Conservation (phyloP, 371 early-diverging fungal genomes). For the Conidiobolus coronatus region DNA sequence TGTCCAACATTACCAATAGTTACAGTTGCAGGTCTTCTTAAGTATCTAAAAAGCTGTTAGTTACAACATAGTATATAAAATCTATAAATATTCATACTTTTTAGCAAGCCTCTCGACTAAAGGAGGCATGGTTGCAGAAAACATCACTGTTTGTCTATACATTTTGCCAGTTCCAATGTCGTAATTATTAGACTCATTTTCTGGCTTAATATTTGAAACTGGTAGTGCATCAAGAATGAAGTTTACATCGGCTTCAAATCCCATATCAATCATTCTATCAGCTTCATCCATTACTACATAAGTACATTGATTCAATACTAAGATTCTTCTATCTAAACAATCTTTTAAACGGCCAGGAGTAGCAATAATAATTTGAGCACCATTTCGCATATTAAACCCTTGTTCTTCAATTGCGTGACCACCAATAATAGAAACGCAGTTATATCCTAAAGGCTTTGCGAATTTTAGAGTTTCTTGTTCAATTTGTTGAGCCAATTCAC, state of each 20-base stretch:
- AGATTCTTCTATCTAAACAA: constrained; percentile 54
- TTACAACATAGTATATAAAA: neutral
- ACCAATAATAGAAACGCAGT: constrained; percentile 78
- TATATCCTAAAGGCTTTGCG: constrained; percentile 51
- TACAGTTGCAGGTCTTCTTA: constrained; percentile 84
- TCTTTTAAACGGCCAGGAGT: constrained; percentile 93
- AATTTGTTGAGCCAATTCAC: constrained; percentile 90
- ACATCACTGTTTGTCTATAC: constrained; percentile 97
- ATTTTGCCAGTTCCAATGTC: constrained; percentile 12
- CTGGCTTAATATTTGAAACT: constrained; percentile 68
- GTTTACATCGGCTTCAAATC: constrained; percentile 87
- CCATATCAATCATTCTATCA: constrained; percentile 97
- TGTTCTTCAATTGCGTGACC: constrained; percentile 80
- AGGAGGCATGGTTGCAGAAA: constrained; percentile 98
- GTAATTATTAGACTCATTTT: constrained; percentile 10
- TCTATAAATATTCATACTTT: constrained; percentile 15
- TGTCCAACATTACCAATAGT: constrained; percentile 95
- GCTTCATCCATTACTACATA: constrained; percentile 94
- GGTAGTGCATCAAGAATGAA: constrained; percentile 85
- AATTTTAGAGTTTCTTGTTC: constrained; percentile 75
- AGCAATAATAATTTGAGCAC: constrained; percentile 88
- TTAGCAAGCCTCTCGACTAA: constrained; percentile 87
- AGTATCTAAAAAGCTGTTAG: constrained; percentile 19
- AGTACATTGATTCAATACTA: constrained; percentile 63
- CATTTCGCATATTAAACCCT: constrained; percentile 54